Evolutionary conservation across 345 rosid genomes (phyloP).

Genomic region (Salix exigua): DNA sequence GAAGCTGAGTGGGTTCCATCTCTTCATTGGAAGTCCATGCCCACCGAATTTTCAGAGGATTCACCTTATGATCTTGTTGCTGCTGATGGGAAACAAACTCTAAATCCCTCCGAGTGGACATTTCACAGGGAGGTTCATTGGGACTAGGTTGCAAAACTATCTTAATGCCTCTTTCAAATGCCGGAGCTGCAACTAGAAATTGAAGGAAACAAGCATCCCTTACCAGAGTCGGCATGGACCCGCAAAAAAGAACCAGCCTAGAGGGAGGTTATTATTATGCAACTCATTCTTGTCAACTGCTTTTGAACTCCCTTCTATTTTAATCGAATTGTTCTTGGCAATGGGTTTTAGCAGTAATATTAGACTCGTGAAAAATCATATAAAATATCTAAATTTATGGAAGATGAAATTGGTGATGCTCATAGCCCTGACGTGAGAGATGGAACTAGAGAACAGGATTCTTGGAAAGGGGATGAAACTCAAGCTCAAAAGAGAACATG

Average conservation of each 20-base stretch:
- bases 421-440: not conserved
- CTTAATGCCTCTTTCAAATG: not conserved
- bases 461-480: no score
- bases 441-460: no score
- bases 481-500: no score
- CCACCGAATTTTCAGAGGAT: constrained; percentile 74
- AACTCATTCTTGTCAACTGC: not conserved
- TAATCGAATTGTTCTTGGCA: not conserved
- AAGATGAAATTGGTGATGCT: not conserved
- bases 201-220: not conserved
- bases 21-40: constrained; percentile 88
- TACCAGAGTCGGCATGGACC: not conserved
- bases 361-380: no score
- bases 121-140: constrained; percentile 70
- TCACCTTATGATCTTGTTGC: constrained; percentile 74
- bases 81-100: constrained; percentile 65
- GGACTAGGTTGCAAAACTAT: constrained; percentile 37
- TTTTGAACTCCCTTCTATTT: not conserved
- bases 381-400: no score
- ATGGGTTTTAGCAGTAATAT: not conserved
- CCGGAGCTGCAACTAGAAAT: not conserved
- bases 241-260: not conserved
- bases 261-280: not conserved
- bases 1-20: constrained; percentile 87
- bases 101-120: constrained; percentile 85